These are phyloP conservation scores for Polygonum maritimum DNA, from an alignment of 148 eudicot species.

Conservation along the genomic window DNA sequence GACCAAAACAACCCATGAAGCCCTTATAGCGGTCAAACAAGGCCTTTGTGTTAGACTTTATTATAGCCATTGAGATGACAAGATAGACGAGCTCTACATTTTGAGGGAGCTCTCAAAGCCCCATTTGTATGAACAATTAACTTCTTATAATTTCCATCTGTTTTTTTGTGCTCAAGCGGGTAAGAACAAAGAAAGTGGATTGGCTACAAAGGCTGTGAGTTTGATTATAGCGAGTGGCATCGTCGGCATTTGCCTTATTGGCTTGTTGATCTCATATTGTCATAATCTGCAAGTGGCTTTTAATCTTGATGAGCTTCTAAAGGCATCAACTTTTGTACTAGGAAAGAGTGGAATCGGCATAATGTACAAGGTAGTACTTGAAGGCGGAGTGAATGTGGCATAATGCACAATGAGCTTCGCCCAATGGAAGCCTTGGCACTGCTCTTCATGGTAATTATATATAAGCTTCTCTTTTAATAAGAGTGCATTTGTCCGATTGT, in stretches of 20 bases:
- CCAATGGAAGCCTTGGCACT: constrained; percentile 69
- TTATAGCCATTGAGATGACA: constrained; percentile 58
- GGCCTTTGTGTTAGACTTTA: constrained; percentile 78
- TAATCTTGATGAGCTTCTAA: constrained; percentile 85
- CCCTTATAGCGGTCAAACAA: constrained; percentile 54
- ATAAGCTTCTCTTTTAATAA: not conserved
- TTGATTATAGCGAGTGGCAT: constrained; percentile 63
- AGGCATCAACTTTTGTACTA: constrained; percentile 89
- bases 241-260: constrained; percentile 76
- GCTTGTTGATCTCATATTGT: constrained; percentile 73
- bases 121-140: too few relatives aligned
- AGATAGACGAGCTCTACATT: too few relatives aligned
- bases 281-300: constrained; percentile 58
- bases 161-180: constrained; percentile 21
- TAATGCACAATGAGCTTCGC: not conserved
- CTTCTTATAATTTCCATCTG: too few relatives aligned
- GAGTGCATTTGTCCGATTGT: too few relatives aligned
- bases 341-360: constrained; percentile 96
- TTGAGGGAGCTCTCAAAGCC: too few relatives aligned
- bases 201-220: constrained; percentile 48
- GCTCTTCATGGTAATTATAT: constrained; percentile 62
- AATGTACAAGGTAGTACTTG: constrained; percentile 91
- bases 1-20: constrained; percentile 61
- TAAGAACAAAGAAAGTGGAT: constrained; percentile 40
- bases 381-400: constrained; percentile 72